These are phyloP conservation scores for Cymbidium sinense DNA, from an alignment of 106 monocot species.

Conservation along the genomic window DNA sequence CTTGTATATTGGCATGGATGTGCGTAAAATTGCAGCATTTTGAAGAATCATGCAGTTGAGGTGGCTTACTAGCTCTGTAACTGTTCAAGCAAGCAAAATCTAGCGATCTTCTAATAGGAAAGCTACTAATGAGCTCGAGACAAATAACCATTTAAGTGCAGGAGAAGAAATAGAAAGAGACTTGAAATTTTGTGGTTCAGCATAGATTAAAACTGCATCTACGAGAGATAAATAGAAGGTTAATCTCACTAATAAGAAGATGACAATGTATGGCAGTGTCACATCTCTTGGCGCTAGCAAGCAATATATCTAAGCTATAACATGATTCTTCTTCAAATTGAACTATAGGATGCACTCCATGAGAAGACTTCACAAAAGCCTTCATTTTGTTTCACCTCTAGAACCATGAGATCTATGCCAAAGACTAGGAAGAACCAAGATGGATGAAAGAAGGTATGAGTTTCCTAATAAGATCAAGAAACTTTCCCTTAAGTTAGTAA, in stretches of 20 bases:
- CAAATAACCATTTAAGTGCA: not conserved
- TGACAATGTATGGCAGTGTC: not conserved
- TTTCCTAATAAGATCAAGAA: too few relatives aligned
- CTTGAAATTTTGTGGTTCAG: not conserved
- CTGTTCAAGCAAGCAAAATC: not conserved
- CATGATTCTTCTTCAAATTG: not conserved
- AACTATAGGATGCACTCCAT: not conserved
- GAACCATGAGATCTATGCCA: not conserved
- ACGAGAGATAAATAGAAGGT: not conserved
- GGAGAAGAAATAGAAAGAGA: not conserved
- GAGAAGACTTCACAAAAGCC: not conserved
- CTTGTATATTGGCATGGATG: not conserved
- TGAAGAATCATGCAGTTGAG: not conserved
- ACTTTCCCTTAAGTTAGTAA: too few relatives aligned
- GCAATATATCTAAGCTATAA: not conserved
- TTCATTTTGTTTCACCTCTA: not conserved
- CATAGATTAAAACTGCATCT: not conserved
- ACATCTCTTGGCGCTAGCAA: not conserved
- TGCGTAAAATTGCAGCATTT: not conserved
- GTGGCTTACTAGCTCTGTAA: not conserved
- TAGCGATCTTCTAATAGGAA: not conserved
- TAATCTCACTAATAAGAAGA: not conserved
- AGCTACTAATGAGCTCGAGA: not conserved
- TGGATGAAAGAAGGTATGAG: too few relatives aligned
- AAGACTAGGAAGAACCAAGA: not conserved